A percentile compares a stretch with the other conserved stretches of the same genome.
phyloP scores from a whole-genome alignment of 1,284 basidiomycete species.

The Fomitopsis palustris region DNA sequence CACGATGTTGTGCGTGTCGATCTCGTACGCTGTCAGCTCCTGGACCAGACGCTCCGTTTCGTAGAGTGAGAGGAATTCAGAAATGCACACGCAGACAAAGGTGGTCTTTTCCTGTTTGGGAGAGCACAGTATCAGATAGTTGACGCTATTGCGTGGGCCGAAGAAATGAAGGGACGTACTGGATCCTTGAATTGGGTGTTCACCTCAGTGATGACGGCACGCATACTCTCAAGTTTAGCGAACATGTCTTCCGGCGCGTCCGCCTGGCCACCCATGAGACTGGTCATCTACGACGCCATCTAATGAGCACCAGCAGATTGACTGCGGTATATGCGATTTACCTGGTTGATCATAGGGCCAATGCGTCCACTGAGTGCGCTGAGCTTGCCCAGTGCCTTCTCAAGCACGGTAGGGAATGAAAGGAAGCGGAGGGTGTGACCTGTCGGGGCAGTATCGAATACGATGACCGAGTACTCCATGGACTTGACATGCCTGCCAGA shows the following conservation, averaged over 20 bases:
- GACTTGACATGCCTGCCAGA: constrained; percentile 91
- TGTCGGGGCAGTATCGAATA: constrained; percentile 98
- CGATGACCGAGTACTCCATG: constrained; percentile 99
- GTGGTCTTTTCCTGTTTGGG: constrained; percentile 82
- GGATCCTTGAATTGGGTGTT: constrained; percentile 99
- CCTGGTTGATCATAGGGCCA: constrained; percentile 95
- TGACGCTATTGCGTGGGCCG: neutral
- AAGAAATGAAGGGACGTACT: constrained; percentile 44
- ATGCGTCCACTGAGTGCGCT: constrained; percentile 89
- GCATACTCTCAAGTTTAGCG: constrained; percentile 96
- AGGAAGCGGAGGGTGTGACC: constrained; percentile 98
- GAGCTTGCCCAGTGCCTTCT: constrained; percentile 96
- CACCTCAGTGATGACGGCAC: constrained; percentile 95
- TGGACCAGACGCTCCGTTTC: constrained; percentile 98
- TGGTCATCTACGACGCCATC: constrained; percentile 66
- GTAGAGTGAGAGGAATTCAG: constrained; percentile 96
- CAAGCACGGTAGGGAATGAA: constrained; percentile 95
- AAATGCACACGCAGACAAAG: constrained; percentile 98
- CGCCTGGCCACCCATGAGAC: constrained; percentile 89
- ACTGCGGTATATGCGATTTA: constrained; percentile 22
- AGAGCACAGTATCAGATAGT: constrained; percentile 3
- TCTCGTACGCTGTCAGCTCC: constrained; percentile 94
- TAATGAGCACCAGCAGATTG: neutral
- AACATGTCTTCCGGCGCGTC: constrained; percentile 97
- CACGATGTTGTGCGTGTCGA: constrained; percentile 98